Conservation (phyloP, 2,329 filamentous ascomycete genomes). For the Nemania serpens region DNA sequence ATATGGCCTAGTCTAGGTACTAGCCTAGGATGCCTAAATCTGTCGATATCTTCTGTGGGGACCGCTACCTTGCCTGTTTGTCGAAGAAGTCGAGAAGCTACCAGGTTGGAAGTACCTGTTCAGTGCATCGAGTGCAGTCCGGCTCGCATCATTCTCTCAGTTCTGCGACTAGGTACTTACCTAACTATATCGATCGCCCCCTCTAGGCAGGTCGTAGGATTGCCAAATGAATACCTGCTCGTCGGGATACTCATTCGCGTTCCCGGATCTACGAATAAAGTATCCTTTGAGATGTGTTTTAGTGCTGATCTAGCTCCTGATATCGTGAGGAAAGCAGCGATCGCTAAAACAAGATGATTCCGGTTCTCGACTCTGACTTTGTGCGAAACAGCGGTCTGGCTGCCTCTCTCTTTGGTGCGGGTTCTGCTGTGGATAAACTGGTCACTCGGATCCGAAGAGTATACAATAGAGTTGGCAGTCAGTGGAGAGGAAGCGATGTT, state of each 20-base stretch:
- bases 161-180: background rate
- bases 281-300: background rate
- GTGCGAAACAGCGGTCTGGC: constrained; percentile 16
- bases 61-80: constrained; percentile 5
- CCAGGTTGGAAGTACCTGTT: background rate
- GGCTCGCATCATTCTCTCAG: background rate
- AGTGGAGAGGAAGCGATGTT: constrained; percentile 24
- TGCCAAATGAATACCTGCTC: background rate
- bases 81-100: constrained; percentile 20
- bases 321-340: too few species aligned
- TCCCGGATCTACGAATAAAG: background rate
- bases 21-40: too few species aligned
- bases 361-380: background rate
- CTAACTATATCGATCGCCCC: background rate
- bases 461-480: background rate
- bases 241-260: background rate
- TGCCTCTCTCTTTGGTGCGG: background rate
- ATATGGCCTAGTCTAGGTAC: background rate
- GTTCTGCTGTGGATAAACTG: background rate
- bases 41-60: constrained; percentile 10
- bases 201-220: background rate
- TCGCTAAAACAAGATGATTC: background rate
- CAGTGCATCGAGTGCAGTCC: constrained; percentile 14
- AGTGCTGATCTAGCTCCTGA: too few species aligned
- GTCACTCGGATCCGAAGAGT: constrained; percentile 8